A percentile compares a stretch with the other conserved stretches of the same genome.
These are phyloP conservation scores for Ascochyta fabae DNA, from an alignment of 2,329 filamentous ascomycete genomes.

Conservation along the genomic window DNA sequence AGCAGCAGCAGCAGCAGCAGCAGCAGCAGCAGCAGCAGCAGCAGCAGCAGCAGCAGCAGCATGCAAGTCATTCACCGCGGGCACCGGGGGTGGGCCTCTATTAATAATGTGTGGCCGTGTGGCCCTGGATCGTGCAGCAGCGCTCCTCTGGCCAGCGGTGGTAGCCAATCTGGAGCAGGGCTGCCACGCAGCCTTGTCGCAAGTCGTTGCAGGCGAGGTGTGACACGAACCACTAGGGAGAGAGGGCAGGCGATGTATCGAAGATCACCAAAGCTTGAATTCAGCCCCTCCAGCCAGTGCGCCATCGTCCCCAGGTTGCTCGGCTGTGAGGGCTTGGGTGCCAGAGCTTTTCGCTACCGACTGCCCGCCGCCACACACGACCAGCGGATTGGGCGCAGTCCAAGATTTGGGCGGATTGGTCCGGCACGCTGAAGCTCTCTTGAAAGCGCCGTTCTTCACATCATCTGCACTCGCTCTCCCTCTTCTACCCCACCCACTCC, in stretches of 20 bases:
- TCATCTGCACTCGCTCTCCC: slow-evolving; percentile 24
- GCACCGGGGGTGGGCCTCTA: slow-evolving; percentile 17
- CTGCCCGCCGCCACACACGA: slow-evolving; percentile 32
- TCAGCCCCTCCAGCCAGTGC: slow-evolving; percentile 28
- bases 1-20: neutral
- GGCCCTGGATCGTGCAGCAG: slow-evolving; percentile 31
- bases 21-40: no score
- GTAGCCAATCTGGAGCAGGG: slow-evolving; percentile 24
- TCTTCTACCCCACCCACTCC: slow-evolving; percentile 37
- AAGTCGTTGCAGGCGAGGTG: slow-evolving; percentile 29
- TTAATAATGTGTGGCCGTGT: slow-evolving; percentile 19
- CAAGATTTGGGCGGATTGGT: slow-evolving; percentile 26
- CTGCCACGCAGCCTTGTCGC: slow-evolving; percentile 38
- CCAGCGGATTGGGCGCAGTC: slow-evolving; percentile 32
- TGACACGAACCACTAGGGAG: slow-evolving; percentile 34
- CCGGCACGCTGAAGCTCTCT: slow-evolving; percentile 27
- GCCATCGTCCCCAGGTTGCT: slow-evolving; percentile 26
- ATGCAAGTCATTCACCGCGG: slow-evolving; percentile 22
- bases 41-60: slow-evolving; percentile 1
- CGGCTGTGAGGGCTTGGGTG: slow-evolving; percentile 9
- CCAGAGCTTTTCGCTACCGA: slow-evolving; percentile 29
- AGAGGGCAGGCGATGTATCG: slow-evolving; percentile 24
- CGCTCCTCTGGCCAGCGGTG: slow-evolving; percentile 18
- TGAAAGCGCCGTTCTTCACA: slow-evolving; percentile 31
- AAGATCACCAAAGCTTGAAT: slow-evolving; percentile 47